Percentiles rank a stretch among this genome's conserved stretches.
Evolutionary conservation across 345 rosid genomes (phyloP).

Genomic region (Brassica napus): Da-Ae NC_063441.1:20552501-20553000

Average conservation of each 20-base stretch:
- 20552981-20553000: too few relatives aligned
- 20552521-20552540: conserved; percentile 1
- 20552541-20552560: conserved; percentile 12
- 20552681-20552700: conserved; percentile 1
- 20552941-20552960: too few relatives aligned
- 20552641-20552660: conserved; percentile 11
- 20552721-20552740: conserved; percentile 20
- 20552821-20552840: too few relatives aligned
- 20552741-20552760: conserved; percentile 10
- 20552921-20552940: too few relatives aligned
- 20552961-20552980: too few relatives aligned
- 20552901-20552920: too few relatives aligned
- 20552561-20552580: not conserved
- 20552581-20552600: conserved; percentile 6
- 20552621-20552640: conserved; percentile 12
- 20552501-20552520: conserved; percentile 33
- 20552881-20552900: too few relatives aligned
- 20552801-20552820: too few relatives aligned
- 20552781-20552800: too few relatives aligned
- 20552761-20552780: not conserved
- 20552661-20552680: not conserved
- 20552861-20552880: too few relatives aligned
- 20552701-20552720: conserved; percentile 8
- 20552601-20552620: conserved; percentile 21
- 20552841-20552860: too few relatives aligned